Base-by-base conservation (phyloP, 371 early-diverging fungal genomes). In the Mortierella sp. region DNA sequence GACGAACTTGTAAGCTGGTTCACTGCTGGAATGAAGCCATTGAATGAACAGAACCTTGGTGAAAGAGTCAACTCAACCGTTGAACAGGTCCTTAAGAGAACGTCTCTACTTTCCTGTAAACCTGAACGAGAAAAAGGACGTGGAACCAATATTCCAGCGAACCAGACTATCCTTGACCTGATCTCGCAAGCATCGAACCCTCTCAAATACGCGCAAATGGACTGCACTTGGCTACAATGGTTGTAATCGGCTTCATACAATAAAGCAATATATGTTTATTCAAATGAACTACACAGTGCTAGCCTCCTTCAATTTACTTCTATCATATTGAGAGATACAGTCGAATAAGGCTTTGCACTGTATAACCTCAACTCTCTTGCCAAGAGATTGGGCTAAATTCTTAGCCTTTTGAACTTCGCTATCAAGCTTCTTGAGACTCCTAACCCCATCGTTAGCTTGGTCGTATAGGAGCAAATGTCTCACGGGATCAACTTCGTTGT, bases 141-240 rank as follows among this genome's bases (percentile, higher is more conserved):
- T 1, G 87, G 86, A n/a, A 63, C 70, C 22, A 76, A 70, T 29
- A 82, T 84, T 42, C 93, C 94, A 4, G 88, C 91, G 3, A 93
- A 91, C 76, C 94, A 93, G 83, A 91, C 94, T 10, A 85, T 96
- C 12, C 85, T 97, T 56, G 96, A 96, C 61, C 82, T 98, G 69
- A 93, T 98, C 61, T 91, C 93, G 10, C 91, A 93, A 68, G 98
- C 98, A 1, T 93, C 90, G 40, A 96, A 97, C 66, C 97, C 97
- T 5, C 90, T 93, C 66, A 97, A 96, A 76, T 88, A 98, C 82
- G 92, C 96, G 0, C 93, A 93, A 70, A 96, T 98, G 96, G 97
- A 97, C 61, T 92, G 90, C 60, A 89, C 88, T 19, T 94, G 94
- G 94, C 87, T 93, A 88, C 93, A 93, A 9, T 94, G 94, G 94